These are phyloP conservation scores for Antarctomyces pellizariae DNA, from an alignment of 495 filamentous ascomycete genomes.

Conservation along the genomic window DNA sequence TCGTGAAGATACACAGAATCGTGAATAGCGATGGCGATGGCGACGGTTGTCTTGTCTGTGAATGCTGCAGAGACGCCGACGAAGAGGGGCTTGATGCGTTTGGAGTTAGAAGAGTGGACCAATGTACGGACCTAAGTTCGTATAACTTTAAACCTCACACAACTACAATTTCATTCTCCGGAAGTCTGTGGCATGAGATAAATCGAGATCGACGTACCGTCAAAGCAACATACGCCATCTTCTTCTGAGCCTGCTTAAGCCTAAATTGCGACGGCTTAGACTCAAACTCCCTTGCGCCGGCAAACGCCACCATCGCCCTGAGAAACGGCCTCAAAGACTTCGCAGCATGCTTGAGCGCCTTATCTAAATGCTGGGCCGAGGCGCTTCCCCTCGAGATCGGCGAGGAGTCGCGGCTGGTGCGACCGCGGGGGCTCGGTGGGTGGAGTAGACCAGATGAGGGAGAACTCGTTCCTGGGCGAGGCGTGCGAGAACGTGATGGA, in stretches of 20 bases:
- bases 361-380: too few relatives aligned
- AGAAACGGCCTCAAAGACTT: conserved; percentile 7
- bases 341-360: too few relatives aligned
- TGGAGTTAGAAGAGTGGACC: conserved; percentile 1
- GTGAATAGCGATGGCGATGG: conserved; percentile 45
- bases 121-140: not conserved
- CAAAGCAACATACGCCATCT: conserved; percentile 29
- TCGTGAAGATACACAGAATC: conserved; percentile 62
- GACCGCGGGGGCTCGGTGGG: too few relatives aligned
- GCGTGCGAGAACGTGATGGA: too few relatives aligned
- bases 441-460: too few relatives aligned
- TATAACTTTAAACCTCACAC: too few relatives aligned
- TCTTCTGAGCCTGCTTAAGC: conserved; percentile 19
- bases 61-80: conserved; percentile 34
- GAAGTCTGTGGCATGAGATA: not conserved
- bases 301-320: conserved; percentile 16
- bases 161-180: too few relatives aligned
- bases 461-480: too few relatives aligned
- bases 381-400: too few relatives aligned
- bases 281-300: conserved; percentile 17
- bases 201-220: conserved; percentile 17
- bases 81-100: conserved; percentile 31
- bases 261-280: conserved; percentile 20
- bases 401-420: too few relatives aligned
- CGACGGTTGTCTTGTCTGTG: conserved; percentile 23